Evolutionary conservation across 306 rosid genomes (phyloP).

Genomic region (Senna siamea): DNA sequence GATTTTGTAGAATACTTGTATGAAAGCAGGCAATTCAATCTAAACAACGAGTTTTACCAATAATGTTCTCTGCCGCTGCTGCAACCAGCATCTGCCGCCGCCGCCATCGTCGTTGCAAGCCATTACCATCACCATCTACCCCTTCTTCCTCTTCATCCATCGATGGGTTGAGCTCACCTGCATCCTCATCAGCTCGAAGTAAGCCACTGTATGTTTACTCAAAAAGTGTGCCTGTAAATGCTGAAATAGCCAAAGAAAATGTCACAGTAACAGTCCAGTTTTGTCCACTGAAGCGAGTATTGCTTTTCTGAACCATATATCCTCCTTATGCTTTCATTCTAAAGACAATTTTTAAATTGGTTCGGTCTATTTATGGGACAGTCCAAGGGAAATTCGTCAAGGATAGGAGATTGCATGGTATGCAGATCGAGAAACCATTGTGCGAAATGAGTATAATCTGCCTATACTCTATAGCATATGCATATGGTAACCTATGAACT

Average conservation of each 20-base stretch:
- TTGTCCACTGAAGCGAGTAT: conserved; percentile 82
- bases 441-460: conserved; percentile 91
- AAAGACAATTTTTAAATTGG: conserved; percentile 30
- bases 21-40: too few species aligned
- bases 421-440: conserved; percentile 92
- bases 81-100: too few species aligned
- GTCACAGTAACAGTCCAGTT: conserved; percentile 95
- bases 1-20: too few species aligned
- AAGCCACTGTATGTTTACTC: conserved; percentile 68
- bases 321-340: conserved; percentile 24
- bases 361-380: conserved; percentile 42
- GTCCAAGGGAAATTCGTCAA: conserved; percentile 92
- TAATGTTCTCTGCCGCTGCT: too few species aligned
- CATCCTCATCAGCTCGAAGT: conserved; percentile 89
- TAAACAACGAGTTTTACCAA: too few species aligned
- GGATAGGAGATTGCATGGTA: conserved; percentile 99
- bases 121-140: too few species aligned
- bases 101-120: too few species aligned
- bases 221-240: conserved; percentile 55
- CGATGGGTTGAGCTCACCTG: conserved; percentile 77
- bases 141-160: too few species aligned
- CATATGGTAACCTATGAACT: conserved; percentile 67
- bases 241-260: conserved; percentile 73
- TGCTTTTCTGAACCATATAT: conserved; percentile 12
- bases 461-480: conserved; percentile 94